A percentile compares a stretch with the other conserved stretches of the same genome.
These are phyloP conservation scores for Aureobasidium vineae DNA, from an alignment of 2,329 filamentous ascomycete genomes.

Conservation along the genomic window DNA sequence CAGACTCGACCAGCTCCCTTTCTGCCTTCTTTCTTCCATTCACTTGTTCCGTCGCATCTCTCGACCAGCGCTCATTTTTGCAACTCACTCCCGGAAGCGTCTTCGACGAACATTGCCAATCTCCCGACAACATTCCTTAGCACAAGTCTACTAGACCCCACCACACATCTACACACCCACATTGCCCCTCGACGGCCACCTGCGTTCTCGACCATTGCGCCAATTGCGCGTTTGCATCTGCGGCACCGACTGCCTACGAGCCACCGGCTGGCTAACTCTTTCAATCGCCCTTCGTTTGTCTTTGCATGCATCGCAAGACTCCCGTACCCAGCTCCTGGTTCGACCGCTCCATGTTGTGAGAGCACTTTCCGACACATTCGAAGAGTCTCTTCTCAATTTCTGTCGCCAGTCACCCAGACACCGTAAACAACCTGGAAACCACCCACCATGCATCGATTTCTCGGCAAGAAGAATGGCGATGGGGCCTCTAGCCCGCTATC, in stretches of 20 bases:
- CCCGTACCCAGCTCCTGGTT: slow-evolving; percentile 1
- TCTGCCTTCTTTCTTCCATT: slow-evolving; percentile 1
- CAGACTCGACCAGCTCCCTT: not conserved
- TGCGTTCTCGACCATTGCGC: slow-evolving; percentile 5
- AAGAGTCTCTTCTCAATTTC: not conserved
- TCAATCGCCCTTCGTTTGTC: slow-evolving; percentile 24
- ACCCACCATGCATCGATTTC: slow-evolving; percentile 69
- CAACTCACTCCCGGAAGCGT: not conserved
- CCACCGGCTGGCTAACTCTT: not conserved
- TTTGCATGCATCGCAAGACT: slow-evolving; percentile 12
- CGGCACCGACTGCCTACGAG: not conserved
- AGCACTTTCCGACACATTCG: not conserved
- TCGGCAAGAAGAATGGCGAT: slow-evolving; percentile 66
- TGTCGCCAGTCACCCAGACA: not conserved
- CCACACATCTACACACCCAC: not conserved
- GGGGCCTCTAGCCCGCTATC: slow-evolving; percentile 39
- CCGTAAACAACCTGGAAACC: not conserved
- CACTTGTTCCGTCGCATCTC: not conserved
- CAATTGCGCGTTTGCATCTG: slow-evolving; percentile 17
- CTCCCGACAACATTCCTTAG: slow-evolving; percentile 16
- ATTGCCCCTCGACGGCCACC: slow-evolving; percentile 19
- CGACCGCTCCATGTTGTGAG: slow-evolving; percentile 10
- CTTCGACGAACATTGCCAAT: not conserved
- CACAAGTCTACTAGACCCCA: not conserved
- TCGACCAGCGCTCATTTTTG: slow-evolving; percentile 8